Percentiles rank a stretch among this genome's conserved stretches.
Evolutionary conservation across 1,139 yeast genomes (phyloP).

Genomic region (Yamadazyma oceani): DNA sequence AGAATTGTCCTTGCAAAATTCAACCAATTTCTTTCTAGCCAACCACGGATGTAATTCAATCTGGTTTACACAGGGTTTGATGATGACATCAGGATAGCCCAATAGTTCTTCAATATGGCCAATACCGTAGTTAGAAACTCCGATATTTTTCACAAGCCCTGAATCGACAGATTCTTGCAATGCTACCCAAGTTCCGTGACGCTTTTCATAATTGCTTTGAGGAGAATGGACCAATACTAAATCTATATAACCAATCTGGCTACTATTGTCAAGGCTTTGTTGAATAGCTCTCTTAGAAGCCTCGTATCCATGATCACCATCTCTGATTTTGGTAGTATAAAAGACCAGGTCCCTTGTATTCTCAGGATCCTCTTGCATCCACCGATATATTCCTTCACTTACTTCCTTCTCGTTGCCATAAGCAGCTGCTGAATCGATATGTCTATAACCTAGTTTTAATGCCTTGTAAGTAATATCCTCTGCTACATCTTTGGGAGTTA

Average conservation of each 20-base stretch:
- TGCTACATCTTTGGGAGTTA: constrained; percentile 25
- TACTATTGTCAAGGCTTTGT: constrained; percentile 6
- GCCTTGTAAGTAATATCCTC: constrained; percentile 35
- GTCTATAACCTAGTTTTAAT: constrained; percentile 66
- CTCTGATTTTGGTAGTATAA: constrained; percentile 62
- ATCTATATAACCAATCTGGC: constrained; percentile 44
- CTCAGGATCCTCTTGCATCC: constrained; percentile 18
- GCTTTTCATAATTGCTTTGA: constrained; percentile 24
- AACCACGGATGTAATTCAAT: constrained; percentile 72
- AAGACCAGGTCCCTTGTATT: constrained; percentile 33
- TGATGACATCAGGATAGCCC: constrained; percentile 43
- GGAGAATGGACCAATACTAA: constrained; percentile 47
- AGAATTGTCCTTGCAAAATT: constrained; percentile 50
- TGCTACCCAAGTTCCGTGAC: constrained; percentile 42
- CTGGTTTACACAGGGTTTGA: constrained; percentile 70
- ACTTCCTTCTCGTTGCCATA: constrained; percentile 58
- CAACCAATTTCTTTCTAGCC: constrained; percentile 63
- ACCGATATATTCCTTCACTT: constrained; percentile 26
- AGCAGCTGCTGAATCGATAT: constrained; percentile 41
- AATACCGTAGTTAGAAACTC: constrained; percentile 69
- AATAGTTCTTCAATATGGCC: constrained; percentile 59
- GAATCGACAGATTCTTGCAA: constrained; percentile 39
- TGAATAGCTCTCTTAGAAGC: constrained; percentile 7
- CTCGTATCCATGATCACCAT: constrained; percentile 39
- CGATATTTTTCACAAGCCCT: constrained; percentile 42